Base-by-base conservation (phyloP, 169 alveolate species). In the Plasmodium reichenowi region DNA sequence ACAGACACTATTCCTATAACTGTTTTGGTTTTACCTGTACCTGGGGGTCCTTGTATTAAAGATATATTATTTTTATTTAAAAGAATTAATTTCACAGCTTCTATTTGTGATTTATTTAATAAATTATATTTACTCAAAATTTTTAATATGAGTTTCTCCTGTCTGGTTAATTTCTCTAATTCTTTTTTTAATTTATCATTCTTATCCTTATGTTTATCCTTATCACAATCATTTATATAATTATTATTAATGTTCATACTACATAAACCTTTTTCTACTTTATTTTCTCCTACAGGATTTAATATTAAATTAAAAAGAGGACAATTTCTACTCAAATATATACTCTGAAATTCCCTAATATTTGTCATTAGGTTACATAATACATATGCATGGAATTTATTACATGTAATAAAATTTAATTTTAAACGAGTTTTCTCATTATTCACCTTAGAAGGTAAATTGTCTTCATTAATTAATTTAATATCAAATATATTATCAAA, bases 31-130 rank as follows among this genome's bases (percentile, higher is more conserved):
- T 98, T 98, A 12, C 99, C 99, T 12, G 99, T 98, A 8, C 99
- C 99, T n/a, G 99, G 99, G 6, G 99, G 99, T 1, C 99, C 99
- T 78, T 98, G 99, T 22, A 98, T 96, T 17, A 98, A 94, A 32
- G 98, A 78, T 48, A 78, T 78, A 45, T 45, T 64, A 78, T 78
- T 78, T 68, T 83, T 83, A 70, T 83, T 83, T 70, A 58, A 62
- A 24, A 83, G 71, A 70, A 83, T 85, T 73, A 83, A 68, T 83
- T 83, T 83, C 13, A 83, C 86, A 20, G 91, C 91, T 29, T 83
- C 85, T 15, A 83, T 70, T 68, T 83, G 91, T 7, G 91, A 83
- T 32, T 56, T 74, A 54, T 83, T 83, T 70, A 83, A 70, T 20
- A 70, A 68, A 70, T 70, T 67, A 22, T 68, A 71, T 12, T 32